These are phyloP conservation scores for Pyracantha coccinea DNA, from an alignment of 331 rosid genomes.

Conservation along the genomic window DNA sequence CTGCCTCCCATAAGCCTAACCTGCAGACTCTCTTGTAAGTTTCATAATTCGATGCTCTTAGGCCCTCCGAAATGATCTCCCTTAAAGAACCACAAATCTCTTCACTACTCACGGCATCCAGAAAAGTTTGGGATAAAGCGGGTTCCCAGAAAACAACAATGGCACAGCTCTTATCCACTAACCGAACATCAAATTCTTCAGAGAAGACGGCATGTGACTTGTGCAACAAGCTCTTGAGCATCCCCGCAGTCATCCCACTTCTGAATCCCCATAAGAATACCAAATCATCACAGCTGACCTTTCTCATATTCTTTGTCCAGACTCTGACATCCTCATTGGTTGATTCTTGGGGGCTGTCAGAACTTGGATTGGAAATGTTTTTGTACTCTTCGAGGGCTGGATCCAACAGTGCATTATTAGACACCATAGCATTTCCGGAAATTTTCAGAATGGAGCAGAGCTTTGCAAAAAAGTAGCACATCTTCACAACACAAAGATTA, in stretches of 20 bases:
- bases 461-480: slow-evolving; percentile 54
- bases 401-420: slow-evolving; percentile 18
- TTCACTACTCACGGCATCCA: slow-evolving; percentile 26
- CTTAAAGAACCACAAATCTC: slow-evolving; percentile 36
- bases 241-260: slow-evolving; percentile 46
- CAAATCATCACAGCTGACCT: slow-evolving; percentile 40
- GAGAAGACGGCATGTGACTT: slow-evolving; percentile 49
- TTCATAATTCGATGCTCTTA: slow-evolving; percentile 46
- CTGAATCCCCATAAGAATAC: slow-evolving; percentile 82
- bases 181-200: slow-evolving; percentile 60
- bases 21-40: slow-evolving; percentile 54
- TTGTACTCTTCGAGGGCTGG: slow-evolving; percentile 31
- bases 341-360: slow-evolving; percentile 18
- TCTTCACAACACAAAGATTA: slow-evolving; percentile 53
- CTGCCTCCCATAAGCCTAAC: slow-evolving; percentile 57
- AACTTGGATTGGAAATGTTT: slow-evolving; percentile 29
- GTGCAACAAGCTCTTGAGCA: slow-evolving; percentile 40
- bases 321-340: slow-evolving; percentile 28
- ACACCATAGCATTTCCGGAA: slow-evolving; percentile 18
- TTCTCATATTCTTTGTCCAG: slow-evolving; percentile 46
- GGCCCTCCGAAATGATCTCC: slow-evolving; percentile 58
- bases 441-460: slow-evolving; percentile 65
- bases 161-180: slow-evolving; percentile 71
- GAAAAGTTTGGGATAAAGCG: slow-evolving; percentile 35
- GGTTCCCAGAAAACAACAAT: slow-evolving; percentile 59